These are phyloP conservation scores for Salvia rosmarinus DNA, from an alignment of 257 asterid species.

Conservation along the genomic window DNA sequence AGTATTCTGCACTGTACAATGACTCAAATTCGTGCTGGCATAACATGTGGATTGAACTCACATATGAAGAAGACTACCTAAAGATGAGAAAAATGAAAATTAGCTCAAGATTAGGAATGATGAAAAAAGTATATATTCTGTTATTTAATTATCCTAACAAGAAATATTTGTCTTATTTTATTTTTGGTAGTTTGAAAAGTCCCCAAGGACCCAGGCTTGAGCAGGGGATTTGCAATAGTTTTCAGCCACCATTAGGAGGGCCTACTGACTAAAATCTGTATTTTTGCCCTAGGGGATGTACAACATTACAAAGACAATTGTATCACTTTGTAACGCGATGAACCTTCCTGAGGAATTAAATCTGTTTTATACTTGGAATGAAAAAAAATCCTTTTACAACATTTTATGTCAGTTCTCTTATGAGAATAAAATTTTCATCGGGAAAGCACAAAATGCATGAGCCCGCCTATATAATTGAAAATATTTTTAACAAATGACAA, in stretches of 20 bases:
- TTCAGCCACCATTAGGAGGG: neutral
- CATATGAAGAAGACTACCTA: neutral
- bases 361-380: neutral
- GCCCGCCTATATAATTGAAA: neutral
- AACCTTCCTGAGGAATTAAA: neutral
- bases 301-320: neutral
- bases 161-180: neutral
- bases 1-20: neutral
- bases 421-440: neutral
- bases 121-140: neutral
- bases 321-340: neutral
- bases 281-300: neutral
- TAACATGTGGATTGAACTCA: neutral
- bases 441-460: neutral
- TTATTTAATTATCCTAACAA: neutral
- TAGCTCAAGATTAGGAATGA: neutral
- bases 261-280: neutral
- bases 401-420: neutral
- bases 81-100: neutral
- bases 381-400: neutral
- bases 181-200: neutral
- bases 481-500: neutral
- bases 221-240: constrained; percentile 2
- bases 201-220: neutral
- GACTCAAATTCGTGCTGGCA: neutral